A percentile compares a stretch with the other conserved stretches of the same genome.
Conservation (phyloP, 495 filamentous ascomycete genomes). For the Aspergillus cristatus region DNA sequence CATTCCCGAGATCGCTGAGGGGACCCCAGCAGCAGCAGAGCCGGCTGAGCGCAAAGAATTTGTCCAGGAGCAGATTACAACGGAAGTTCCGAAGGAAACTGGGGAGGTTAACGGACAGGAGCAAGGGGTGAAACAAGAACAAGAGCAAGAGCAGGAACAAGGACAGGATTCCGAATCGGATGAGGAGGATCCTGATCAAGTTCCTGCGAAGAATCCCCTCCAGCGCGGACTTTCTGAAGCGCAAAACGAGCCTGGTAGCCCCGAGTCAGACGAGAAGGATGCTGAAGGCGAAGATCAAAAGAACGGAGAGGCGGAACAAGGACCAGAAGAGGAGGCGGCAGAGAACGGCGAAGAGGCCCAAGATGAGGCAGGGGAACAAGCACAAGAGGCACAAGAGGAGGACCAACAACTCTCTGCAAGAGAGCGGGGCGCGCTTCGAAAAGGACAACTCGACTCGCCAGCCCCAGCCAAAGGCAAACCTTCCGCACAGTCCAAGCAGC, state of each 20-base stretch:
- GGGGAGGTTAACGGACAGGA: not conserved
- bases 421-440: slow-evolving; percentile 36
- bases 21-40: not conserved
- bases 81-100: slow-evolving; percentile 3
- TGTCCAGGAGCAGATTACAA: not conserved
- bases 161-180: slow-evolving; percentile 14
- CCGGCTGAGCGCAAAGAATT: slow-evolving; percentile 3
- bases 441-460: too few relatives aligned
- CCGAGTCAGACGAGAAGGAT: slow-evolving; percentile 14
- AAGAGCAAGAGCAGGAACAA: not conserved
- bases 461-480: slow-evolving; percentile 41
- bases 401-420: slow-evolving; percentile 34
- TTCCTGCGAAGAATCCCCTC: slow-evolving; percentile 18
- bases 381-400: slow-evolving; percentile 6
- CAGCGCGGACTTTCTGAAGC: slow-evolving; percentile 20
- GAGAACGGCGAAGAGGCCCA: slow-evolving; percentile 11
- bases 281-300: slow-evolving; percentile 10
- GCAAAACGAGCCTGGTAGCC: slow-evolving; percentile 16
- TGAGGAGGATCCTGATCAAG: slow-evolving; percentile 17
- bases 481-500: slow-evolving; percentile 11
- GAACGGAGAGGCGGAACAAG: slow-evolving; percentile 15
- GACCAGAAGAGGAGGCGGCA: slow-evolving; percentile 17
- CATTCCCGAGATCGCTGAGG: slow-evolving; percentile 15
- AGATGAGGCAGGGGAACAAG: slow-evolving; percentile 10
- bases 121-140: not conserved